Evolutionary conservation across 2,329 filamentous ascomycete species (phyloP).

Genomic region (Leptographium procerum): DNA sequence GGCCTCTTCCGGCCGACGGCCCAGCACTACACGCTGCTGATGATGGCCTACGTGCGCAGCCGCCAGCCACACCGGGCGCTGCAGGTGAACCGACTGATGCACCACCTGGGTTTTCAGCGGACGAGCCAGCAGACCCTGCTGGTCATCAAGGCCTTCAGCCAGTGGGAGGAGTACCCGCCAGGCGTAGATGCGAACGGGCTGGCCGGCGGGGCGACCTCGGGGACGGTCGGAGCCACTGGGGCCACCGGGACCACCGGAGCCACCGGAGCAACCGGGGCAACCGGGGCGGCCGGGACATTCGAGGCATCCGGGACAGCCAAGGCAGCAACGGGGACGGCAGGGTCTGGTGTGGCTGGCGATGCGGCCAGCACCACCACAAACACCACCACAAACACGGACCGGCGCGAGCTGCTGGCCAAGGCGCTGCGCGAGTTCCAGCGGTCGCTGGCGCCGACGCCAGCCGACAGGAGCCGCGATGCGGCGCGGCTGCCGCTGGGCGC

Average conservation of each 20-base stretch:
- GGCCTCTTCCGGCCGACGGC: slow-evolving; percentile 32
- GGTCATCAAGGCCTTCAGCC: slow-evolving; percentile 28
- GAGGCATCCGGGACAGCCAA: neutral
- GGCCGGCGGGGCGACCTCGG: neutral
- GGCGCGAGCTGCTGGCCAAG: slow-evolving; percentile 19
- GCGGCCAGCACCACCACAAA: neutral
- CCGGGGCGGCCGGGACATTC: too few species aligned
- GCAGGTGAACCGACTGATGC: slow-evolving; percentile 31
- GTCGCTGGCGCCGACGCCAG: slow-evolving; percentile 22
- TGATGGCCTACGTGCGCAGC: slow-evolving; percentile 37
- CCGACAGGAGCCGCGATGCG: slow-evolving; percentile 12
- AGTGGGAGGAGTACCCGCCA: slow-evolving; percentile 21
- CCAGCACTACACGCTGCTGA: slow-evolving; percentile 41
- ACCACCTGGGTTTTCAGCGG: slow-evolving; percentile 27
- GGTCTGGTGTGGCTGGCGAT: too few species aligned
- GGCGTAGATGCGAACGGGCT: slow-evolving; percentile 3
- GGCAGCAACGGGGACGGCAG: too few species aligned
- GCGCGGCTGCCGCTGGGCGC: slow-evolving; percentile 15
- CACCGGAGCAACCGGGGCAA: neutral
- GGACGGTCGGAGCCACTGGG: neutral
- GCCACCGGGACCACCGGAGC: neutral
- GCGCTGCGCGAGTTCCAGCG: slow-evolving; percentile 27
- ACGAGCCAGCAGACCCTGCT: slow-evolving; percentile 32
- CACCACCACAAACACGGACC: neutral
- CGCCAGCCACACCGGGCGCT: slow-evolving; percentile 31